Conservation (phyloP, 169 alveolate species). For the Amoebophrya sp. region DNA sequence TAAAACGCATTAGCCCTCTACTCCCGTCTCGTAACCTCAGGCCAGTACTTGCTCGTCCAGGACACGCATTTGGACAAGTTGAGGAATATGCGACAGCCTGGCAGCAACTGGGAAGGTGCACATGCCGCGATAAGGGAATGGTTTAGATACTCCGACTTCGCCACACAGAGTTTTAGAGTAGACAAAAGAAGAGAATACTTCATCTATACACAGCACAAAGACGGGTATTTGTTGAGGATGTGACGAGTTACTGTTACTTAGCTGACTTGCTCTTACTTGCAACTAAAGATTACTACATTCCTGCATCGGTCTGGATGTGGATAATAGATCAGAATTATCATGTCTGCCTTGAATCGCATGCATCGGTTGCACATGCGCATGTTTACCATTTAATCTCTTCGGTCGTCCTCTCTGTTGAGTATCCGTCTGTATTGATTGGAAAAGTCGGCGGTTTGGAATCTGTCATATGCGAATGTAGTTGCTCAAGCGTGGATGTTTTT, state of each 20-base stretch:
- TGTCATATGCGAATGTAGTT: too few relatives aligned
- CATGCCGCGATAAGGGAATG: background rate
- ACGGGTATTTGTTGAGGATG: background rate
- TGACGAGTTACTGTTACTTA: background rate
- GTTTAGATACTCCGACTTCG: background rate
- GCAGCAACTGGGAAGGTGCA: background rate
- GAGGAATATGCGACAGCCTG: background rate
- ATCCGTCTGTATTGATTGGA: too few relatives aligned
- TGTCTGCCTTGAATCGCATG: too few relatives aligned
- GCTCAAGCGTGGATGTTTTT: too few relatives aligned
- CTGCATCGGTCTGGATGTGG: too few relatives aligned
- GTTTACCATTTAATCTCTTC: too few relatives aligned
- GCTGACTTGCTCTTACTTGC: too few relatives aligned
- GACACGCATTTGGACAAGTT: background rate
- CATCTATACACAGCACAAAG: conserved; percentile 7
- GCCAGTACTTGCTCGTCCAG: background rate
- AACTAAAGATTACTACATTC: too few relatives aligned
- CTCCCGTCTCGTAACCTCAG: background rate
- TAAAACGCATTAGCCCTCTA: background rate
- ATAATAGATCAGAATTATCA: too few relatives aligned
- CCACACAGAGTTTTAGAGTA: background rate
- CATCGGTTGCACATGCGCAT: too few relatives aligned
- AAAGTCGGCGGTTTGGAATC: too few relatives aligned
- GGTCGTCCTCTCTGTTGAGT: too few relatives aligned
- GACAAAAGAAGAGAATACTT: background rate